Percentiles rank a stretch among this genome's conserved stretches.
Conservation (phyloP, 2,329 filamentous ascomycete genomes). For the Colletotrichum viniferum region DNA sequence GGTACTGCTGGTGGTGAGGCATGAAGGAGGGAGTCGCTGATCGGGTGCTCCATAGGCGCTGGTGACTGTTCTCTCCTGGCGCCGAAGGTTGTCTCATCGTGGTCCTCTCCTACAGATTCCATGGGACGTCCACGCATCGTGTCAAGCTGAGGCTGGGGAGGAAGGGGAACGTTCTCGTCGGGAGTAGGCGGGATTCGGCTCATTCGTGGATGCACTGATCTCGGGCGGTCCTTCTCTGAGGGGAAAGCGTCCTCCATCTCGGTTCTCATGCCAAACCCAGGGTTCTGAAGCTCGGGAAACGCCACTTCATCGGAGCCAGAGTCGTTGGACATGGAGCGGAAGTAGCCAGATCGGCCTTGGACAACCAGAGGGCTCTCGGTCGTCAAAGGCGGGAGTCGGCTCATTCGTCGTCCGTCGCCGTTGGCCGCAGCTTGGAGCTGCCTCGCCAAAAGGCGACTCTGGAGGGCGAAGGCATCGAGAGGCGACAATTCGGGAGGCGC, state of each 20-base stretch:
- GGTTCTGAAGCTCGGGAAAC: constrained; percentile 26
- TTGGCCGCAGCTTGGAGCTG: constrained; percentile 81
- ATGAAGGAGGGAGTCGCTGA: constrained; percentile 25
- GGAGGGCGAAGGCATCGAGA: constrained; percentile 91
- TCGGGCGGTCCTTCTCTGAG: constrained; percentile 57
- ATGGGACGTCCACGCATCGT: constrained; percentile 44
- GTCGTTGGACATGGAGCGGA: constrained; percentile 75
- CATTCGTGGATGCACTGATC: constrained; percentile 77
- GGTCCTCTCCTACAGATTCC: constrained; percentile 25
- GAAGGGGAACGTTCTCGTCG: constrained; percentile 51
- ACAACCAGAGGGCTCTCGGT: constrained; percentile 80
- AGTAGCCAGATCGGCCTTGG: constrained; percentile 80
- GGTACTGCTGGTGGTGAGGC: constrained; percentile 32
- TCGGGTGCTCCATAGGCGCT: constrained; percentile 49
- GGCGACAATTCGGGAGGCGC: constrained; percentile 90
- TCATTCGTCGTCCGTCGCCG: constrained; percentile 78
- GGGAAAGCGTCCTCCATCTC: constrained; percentile 61
- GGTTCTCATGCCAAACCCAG: constrained; percentile 54
- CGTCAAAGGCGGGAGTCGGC: constrained; percentile 81
- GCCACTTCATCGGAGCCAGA: constrained; percentile 49
- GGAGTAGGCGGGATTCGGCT: constrained; percentile 63
- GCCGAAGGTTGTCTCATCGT: constrained; percentile 52
- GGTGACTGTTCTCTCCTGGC: constrained; percentile 64
- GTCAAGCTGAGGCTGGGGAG: constrained; percentile 44
- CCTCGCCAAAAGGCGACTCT: constrained; percentile 85